phyloP scores from a whole-genome alignment of 306 rosid genomes.

The Castanea mollissima region DNA sequence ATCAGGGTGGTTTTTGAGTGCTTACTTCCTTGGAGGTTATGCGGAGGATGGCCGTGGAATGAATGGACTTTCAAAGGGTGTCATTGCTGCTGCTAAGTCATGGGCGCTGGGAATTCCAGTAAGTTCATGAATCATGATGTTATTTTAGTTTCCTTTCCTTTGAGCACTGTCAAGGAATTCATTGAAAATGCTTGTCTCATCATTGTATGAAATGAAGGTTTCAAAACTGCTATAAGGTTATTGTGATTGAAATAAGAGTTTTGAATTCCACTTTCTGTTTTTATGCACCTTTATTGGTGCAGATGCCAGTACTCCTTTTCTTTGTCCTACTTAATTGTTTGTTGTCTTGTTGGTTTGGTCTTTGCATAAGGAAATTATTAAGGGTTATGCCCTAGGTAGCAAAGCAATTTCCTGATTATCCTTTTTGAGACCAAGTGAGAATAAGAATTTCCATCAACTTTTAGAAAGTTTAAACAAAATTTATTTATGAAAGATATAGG shows the following conservation, averaged over 20 bases:
- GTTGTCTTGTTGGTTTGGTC: background rate
- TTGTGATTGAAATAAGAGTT: background rate
- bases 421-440: no score
- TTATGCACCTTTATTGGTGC: background rate
- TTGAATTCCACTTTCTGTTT: background rate
- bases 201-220: background rate
- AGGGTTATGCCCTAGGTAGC: no score
- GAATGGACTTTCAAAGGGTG: slow-evolving; percentile 72
- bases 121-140: slow-evolving; percentile 25
- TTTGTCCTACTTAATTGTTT: background rate
- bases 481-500: background rate
- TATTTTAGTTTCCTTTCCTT: background rate
- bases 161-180: background rate
- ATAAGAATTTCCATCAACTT: background rate
- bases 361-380: background rate
- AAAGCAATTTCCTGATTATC: no score
- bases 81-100: slow-evolving; percentile 73
- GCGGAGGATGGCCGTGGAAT: slow-evolving; percentile 89
- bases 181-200: background rate
- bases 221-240: background rate
- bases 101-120: slow-evolving; percentile 97
- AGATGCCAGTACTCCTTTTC: background rate
- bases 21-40: slow-evolving; percentile 91
- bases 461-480: background rate
- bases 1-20: slow-evolving; percentile 91